Conservation (phyloP, 371 early-diverging fungal species). For the Syncephalastrum racemosum region DNA sequence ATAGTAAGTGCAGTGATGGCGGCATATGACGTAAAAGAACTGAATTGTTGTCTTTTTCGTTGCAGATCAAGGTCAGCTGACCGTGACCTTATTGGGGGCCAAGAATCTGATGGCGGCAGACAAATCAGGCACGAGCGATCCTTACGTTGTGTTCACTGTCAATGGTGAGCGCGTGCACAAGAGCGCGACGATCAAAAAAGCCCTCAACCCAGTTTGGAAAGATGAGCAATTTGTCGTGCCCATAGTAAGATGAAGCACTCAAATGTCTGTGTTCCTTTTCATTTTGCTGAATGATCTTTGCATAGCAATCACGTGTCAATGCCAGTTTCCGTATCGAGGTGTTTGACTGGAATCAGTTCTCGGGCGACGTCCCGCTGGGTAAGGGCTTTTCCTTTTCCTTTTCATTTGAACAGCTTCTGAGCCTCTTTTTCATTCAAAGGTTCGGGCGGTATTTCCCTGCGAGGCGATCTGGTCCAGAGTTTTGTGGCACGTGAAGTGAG, state of each 20-base stretch:
- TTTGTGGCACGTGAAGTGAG: constrained; percentile 32
- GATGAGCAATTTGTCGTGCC: constrained; percentile 73
- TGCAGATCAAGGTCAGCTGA: constrained; percentile 52
- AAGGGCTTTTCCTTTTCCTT: constrained; percentile 7
- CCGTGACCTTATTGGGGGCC: constrained; percentile 47
- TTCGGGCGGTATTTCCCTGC: constrained; percentile 41
- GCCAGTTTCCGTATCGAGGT: constrained; percentile 71
- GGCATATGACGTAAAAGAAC: background rate
- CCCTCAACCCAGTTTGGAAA: constrained; percentile 80
- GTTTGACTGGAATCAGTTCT: constrained; percentile 82
- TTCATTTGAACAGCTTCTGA: background rate
- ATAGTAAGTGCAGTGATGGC: constrained; percentile 42
- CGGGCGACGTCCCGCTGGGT: constrained; percentile 60
- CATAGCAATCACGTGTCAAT: constrained; percentile 50
- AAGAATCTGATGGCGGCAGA: constrained; percentile 56
- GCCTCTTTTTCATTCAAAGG: constrained; percentile 17
- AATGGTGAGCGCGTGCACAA: constrained; percentile 81
- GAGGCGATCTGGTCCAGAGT: constrained; percentile 44
- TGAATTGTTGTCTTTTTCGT: background rate
- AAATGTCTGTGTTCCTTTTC: background rate
- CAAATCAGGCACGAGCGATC: constrained; percentile 74
- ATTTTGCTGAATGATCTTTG: background rate
- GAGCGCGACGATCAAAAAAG: constrained; percentile 76
- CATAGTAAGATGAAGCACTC: constrained; percentile 41
- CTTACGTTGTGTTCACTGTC: constrained; percentile 73